A percentile compares a stretch with the other conserved stretches of the same genome.
Conservation (phyloP, 164 flowering plant genomes). For the Saururus chinensis region DNA sequence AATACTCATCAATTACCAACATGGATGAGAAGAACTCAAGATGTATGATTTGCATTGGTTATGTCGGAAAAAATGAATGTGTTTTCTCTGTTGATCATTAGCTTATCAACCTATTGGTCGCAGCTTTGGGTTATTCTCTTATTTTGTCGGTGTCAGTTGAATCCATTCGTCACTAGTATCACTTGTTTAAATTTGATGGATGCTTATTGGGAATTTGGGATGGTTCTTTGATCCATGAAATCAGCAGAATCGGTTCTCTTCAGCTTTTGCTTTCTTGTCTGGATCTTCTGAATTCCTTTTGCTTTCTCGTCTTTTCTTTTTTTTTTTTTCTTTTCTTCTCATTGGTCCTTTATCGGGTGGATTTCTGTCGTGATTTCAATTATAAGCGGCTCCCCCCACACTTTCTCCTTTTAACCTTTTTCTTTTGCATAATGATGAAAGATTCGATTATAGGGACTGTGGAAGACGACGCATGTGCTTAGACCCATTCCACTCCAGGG, state of each 20-base stretch:
- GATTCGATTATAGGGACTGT: slow-evolving; percentile 13
- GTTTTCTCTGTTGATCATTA: background rate
- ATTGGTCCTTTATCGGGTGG: background rate
- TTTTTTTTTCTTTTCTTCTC: background rate
- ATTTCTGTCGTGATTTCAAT: background rate
- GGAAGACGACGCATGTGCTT: slow-evolving; percentile 9
- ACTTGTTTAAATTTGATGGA: background rate
- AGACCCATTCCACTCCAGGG: slow-evolving; percentile 2
- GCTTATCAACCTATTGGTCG: background rate
- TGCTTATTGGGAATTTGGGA: background rate
- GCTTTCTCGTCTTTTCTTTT: background rate
- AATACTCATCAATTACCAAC: slow-evolving; percentile 16
- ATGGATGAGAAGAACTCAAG: slow-evolving; percentile 18
- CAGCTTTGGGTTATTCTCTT: background rate
- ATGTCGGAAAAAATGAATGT: background rate
- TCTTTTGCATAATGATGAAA: slow-evolving; percentile 15
- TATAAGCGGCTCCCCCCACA: background rate
- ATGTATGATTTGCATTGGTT: slow-evolving; percentile 6
- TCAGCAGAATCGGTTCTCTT: background rate
- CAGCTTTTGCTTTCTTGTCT: background rate
- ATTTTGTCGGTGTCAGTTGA: background rate
- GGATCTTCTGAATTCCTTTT: background rate
- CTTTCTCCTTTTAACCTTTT: slow-evolving; percentile 2
- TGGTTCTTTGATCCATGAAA: background rate
- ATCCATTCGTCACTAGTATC: background rate